A percentile compares a stretch with the other conserved stretches of the same genome.
phyloP scores from a whole-genome alignment of 371 early-diverging fungal species.

The Vavraia culicis region DNA sequence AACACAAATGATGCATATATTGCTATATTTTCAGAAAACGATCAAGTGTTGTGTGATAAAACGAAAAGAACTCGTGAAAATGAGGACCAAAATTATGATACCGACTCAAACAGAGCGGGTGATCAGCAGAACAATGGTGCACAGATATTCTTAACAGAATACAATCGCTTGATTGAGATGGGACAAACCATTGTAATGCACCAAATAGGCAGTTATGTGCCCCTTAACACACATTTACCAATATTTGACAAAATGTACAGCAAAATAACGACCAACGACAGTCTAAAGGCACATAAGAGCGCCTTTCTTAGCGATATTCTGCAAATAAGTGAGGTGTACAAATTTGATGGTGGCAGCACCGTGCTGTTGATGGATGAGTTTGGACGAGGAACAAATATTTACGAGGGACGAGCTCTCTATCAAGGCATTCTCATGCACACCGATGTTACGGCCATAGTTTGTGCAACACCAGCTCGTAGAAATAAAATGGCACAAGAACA shows the following conservation, averaged over 20 bases:
- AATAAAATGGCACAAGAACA: no score
- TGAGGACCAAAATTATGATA: not conserved
- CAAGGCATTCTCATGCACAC: not conserved
- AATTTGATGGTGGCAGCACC: conserved; percentile 4
- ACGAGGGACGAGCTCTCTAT: conserved; percentile 8
- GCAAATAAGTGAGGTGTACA: conserved; percentile 11
- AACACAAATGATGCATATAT: no score
- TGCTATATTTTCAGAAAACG: no score
- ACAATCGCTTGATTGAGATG: conserved; percentile 2
- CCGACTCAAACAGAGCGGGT: no score
- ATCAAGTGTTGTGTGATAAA: not conserved
- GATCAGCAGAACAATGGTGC: no score
- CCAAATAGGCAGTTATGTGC: not conserved
- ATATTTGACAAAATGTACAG: conserved; percentile 30
- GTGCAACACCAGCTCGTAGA: no score
- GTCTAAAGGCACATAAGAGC: conserved; percentile 6
- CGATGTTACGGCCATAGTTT: no score
- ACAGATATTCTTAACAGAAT: no score
- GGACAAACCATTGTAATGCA: conserved; percentile 6
- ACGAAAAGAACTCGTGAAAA: not conserved
- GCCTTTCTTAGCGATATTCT: conserved; percentile 30
- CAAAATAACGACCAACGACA: conserved; percentile 27
- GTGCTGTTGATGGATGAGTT: conserved; percentile 23
- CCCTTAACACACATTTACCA: conserved; percentile 25
- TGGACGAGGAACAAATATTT: conserved; percentile 31